Percentiles rank a stretch among this genome's conserved stretches.
phyloP scores from a whole-genome alignment of 2,329 filamentous ascomycete species.

The Trichoderma polysporum region DNA sequence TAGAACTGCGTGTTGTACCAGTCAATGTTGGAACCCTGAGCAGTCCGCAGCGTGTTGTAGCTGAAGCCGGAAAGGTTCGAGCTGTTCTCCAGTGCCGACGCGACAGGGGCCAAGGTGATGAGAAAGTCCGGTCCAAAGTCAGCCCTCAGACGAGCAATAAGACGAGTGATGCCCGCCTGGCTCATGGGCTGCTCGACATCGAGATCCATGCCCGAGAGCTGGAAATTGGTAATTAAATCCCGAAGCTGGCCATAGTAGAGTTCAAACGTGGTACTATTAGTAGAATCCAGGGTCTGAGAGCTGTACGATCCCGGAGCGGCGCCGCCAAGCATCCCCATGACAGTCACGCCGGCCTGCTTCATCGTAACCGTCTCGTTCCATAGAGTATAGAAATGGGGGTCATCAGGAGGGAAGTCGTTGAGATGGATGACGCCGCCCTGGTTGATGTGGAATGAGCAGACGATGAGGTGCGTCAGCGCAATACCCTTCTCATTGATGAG shows the following conservation, averaged over 20 bases:
- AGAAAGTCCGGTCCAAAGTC: conserved; percentile 70
- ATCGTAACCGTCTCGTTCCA: conserved; percentile 75
- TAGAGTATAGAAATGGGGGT: conserved; percentile 64
- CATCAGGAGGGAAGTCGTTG: conserved; percentile 70
- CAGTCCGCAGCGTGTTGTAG: conserved; percentile 68
- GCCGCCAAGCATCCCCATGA: conserved; percentile 82
- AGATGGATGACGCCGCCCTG: conserved; percentile 64
- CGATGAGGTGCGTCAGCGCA: conserved; percentile 72
- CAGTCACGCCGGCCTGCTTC: conserved; percentile 70
- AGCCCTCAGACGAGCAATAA: conserved; percentile 62
- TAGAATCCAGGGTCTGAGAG: conserved; percentile 47
- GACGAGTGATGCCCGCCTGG: conserved; percentile 61
- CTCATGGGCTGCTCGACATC: conserved; percentile 76
- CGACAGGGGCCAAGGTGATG: conserved; percentile 77
- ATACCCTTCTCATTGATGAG: conserved; percentile 42
- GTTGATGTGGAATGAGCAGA: conserved; percentile 81
- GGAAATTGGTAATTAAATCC: conserved; percentile 59
- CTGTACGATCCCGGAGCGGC: conserved; percentile 70
- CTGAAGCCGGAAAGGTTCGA: conserved; percentile 75
- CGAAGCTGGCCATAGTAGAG: conserved; percentile 69
- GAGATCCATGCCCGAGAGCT: conserved; percentile 68
- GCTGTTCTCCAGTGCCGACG: conserved; percentile 61
- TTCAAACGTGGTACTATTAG: conserved; percentile 62
- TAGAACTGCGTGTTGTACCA: conserved; percentile 93
- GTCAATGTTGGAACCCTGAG: conserved; percentile 60